Evolutionary conservation across 352 stramenopile genomes (phyloP), one percentile per base, ranked within the genome.

Genomic region (Plasmopara viticola): DNA sequence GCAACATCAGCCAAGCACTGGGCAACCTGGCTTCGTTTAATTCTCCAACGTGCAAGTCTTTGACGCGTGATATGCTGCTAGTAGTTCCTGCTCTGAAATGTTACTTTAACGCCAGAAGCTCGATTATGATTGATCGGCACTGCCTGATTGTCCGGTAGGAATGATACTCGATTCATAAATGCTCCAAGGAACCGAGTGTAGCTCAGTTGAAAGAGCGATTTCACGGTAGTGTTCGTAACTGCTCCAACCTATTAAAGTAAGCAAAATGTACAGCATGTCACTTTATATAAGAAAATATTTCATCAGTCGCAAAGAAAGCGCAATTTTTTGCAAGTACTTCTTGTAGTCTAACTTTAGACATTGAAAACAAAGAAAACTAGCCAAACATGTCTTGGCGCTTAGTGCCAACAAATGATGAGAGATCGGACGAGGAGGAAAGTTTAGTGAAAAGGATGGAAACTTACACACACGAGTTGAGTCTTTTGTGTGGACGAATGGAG

Each of bases 11-110:
- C 46, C 9, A 69, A 62, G 20, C 65, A 31, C 14, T 68, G 44
- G 0, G 54, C 42, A 0, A 58, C 46, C 33, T 57, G 44, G 15
- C 64, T 55, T 29, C 78, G 62, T 17, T 65, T 38, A 5, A 46
- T 20, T 12, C 54, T 53, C 13, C 51, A 31, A 12, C 74, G 60
- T 0, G 78, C 78, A 20, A 70, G 64, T 2, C 62, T 61, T 62
- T 90, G 75, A 2, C 76, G 70, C 17, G 52, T 61, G 6, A 90
- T 78, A 45, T 90, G 78, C 13, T 63, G 64, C 25, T 74, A 55
- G 31, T 85, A 73, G 17, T 70, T 85, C 45, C 72, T 72, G 51
- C 46, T 72, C 40, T 86, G 78, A 42, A 79, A 74, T 18, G 70
- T 25, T 25, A 25, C 20, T 3, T 25, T 25, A 3, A 25, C 20